Evolutionary conservation across 2,329 filamentous ascomycete genomes (phyloP), one percentile per base, ranked within the genome.

Genomic region (Aspergillus jensenii): DNA sequence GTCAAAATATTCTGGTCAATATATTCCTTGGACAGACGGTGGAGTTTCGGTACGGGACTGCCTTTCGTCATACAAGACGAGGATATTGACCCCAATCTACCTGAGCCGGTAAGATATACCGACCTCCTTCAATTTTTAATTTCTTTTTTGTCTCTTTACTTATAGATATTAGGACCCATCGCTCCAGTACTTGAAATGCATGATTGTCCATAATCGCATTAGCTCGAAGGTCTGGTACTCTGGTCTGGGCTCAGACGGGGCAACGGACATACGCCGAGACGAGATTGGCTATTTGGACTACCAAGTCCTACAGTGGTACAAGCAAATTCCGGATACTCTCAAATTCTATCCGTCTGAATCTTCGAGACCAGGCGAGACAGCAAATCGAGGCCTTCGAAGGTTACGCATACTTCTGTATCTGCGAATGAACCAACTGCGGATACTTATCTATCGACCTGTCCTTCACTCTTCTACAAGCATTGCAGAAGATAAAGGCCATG

Each of bases 11-110:
- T 96, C 73, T 97, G 91, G 93, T 87, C 89, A 1, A 87, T 92
- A 17, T 96, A 95, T 68, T 87, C 92, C 4, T 79, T 96, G 40
- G 93, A 96, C 71, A 82, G 91, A 40, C 83, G 92, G 51, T 96
- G 91, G 91, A 91, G 89, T 62, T 91, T 96, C 65, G 90, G 89
- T n/a, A 93, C 90, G 0, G 92, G 92, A 0, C 82, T 96, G 72
- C 92, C 92, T 0, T 96, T 91, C 76, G 88, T 90, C 2, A 80
- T 96, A 37, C 89, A 93, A 63, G 92, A 96, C 68, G 84, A 90
- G 15, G 91, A 96, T 69, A 90, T 96, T 59, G 92, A 96, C 67
- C 85, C 88, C 0, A 83, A 84, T 52, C 76, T 97, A 21, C 91
- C 90, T 2, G 87, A 90, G 67, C 92, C 92, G 27, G 91, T 96